Percentiles rank a stretch among this genome's conserved stretches.
These are phyloP conservation scores for Ascosphaera aggregata DNA, from an alignment of 2,329 filamentous ascomycete species.

Conservation along the genomic window DNA sequence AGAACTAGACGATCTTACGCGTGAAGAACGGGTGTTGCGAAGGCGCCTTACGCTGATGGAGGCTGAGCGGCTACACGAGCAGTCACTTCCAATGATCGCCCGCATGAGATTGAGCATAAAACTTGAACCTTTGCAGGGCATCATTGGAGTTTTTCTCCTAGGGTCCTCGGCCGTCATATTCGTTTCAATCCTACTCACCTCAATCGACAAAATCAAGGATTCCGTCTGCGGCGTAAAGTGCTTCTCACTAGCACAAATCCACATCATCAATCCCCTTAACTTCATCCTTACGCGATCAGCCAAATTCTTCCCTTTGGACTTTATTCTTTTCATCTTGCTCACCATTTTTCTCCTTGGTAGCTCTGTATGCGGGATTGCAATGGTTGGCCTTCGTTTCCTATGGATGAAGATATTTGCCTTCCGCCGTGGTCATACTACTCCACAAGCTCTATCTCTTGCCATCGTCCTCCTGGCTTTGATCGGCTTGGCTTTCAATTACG, in stretches of 20 bases:
- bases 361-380: constrained; percentile 65
- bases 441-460: constrained; percentile 74
- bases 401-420: constrained; percentile 91
- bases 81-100: constrained; percentile 1
- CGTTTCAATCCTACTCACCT: constrained; percentile 83
- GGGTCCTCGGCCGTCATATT: constrained; percentile 54
- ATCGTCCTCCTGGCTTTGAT: constrained; percentile 82
- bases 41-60: constrained; percentile 71
- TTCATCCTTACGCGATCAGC: constrained; percentile 65
- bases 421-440: constrained; percentile 65
- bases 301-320: constrained; percentile 75
- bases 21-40: constrained; percentile 80
- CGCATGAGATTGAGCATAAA: background rate
- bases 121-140: background rate
- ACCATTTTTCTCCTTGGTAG: constrained; percentile 74
- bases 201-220: constrained; percentile 90
- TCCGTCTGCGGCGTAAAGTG: constrained; percentile 77
- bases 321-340: constrained; percentile 65
- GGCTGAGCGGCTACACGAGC: constrained; percentile 32
- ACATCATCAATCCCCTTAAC: constrained; percentile 90
- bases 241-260: constrained; percentile 70
- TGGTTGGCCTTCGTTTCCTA: constrained; percentile 81
- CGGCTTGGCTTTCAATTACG: constrained; percentile 78
- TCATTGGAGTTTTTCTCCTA: constrained; percentile 46
- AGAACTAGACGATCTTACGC: constrained; percentile 64